phyloP scores from a whole-genome alignment of 2,329 filamentous ascomycete species.

The Aspergillus eucalypticola region DNA sequence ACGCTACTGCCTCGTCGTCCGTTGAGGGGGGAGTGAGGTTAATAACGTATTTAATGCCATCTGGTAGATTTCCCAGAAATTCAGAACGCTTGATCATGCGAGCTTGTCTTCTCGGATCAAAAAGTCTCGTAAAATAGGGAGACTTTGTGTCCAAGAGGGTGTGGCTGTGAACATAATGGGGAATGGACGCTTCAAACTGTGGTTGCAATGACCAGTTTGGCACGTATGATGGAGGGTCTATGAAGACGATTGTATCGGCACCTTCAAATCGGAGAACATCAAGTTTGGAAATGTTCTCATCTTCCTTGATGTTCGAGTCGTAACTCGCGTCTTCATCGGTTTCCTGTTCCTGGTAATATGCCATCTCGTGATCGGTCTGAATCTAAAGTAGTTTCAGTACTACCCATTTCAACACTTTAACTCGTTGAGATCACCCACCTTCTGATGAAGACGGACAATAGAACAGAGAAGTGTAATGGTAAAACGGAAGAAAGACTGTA shows the following conservation, averaged over 20 bases:
- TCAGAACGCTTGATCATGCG: slow-evolving; percentile 34
- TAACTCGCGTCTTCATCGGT: background rate
- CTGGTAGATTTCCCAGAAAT: slow-evolving; percentile 27
- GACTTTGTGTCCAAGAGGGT: slow-evolving; percentile 34
- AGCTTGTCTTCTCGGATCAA: slow-evolving; percentile 30
- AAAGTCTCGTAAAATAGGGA: slow-evolving; percentile 31
- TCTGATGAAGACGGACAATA: too few relatives aligned
- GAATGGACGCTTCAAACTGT: slow-evolving; percentile 21
- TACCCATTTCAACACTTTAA: too few relatives aligned
- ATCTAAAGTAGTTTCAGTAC: background rate
- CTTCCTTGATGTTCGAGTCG: too few relatives aligned
- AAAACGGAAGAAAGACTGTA: too few relatives aligned
- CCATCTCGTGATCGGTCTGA: background rate
- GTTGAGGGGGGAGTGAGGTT: slow-evolving; percentile 64
- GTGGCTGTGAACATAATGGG: slow-evolving; percentile 37
- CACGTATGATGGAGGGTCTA: slow-evolving; percentile 33
- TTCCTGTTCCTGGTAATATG: background rate
- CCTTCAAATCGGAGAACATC: slow-evolving; percentile 17
- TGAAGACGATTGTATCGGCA: slow-evolving; percentile 42
- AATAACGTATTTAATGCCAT: slow-evolving; percentile 59
- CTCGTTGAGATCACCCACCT: too few relatives aligned
- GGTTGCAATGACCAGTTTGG: slow-evolving; percentile 16
- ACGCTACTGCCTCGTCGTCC: slow-evolving; percentile 63
- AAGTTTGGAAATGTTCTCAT: background rate
- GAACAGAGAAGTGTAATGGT: too few relatives aligned